Evolutionary conservation across 2,329 filamentous ascomycete species (phyloP).

Genomic region (Paraconiothyrium sp.): DNA sequence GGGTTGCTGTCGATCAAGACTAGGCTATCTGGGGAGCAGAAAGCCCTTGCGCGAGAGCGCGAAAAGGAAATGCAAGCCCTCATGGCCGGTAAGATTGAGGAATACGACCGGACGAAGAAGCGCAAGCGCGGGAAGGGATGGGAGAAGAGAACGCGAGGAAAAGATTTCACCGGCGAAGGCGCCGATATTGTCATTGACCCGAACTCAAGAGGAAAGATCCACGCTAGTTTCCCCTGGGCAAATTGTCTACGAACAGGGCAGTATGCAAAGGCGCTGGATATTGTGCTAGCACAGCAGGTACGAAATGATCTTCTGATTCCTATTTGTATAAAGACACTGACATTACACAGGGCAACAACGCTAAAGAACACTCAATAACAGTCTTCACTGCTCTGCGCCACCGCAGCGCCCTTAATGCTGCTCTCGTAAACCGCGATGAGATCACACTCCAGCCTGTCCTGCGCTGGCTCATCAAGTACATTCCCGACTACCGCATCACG

Average conservation of each 20-base stretch:
- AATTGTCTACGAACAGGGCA: slow-evolving; percentile 78
- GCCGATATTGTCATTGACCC: slow-evolving; percentile 88
- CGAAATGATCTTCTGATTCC: slow-evolving; percentile 3
- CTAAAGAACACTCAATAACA: slow-evolving; percentile 67
- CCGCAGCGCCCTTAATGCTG: slow-evolving; percentile 82
- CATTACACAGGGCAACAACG: slow-evolving; percentile 35
- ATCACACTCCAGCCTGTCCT: slow-evolving; percentile 82
- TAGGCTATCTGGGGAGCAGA: slow-evolving; percentile 83
- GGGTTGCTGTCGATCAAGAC: slow-evolving; percentile 92
- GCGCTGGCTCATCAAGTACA: slow-evolving; percentile 81
- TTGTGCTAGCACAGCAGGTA: slow-evolving; percentile 67
- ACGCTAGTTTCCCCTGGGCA: slow-evolving; percentile 80
- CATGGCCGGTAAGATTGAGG: slow-evolving; percentile 78
- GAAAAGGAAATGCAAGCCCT: slow-evolving; percentile 87
- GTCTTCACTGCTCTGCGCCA: slow-evolving; percentile 86
- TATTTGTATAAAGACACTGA: neutral
- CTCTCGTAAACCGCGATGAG: slow-evolving; percentile 84
- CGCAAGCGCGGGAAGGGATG: slow-evolving; percentile 66
- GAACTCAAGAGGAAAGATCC: slow-evolving; percentile 70
- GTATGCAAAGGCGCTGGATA: slow-evolving; percentile 81
- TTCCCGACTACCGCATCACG: slow-evolving; percentile 84
- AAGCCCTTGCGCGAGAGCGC: slow-evolving; percentile 76
- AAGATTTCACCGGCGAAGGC: slow-evolving; percentile 84
- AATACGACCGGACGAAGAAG: slow-evolving; percentile 79
- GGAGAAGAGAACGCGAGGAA: slow-evolving; percentile 71